phyloP scores from a whole-genome alignment of 345 rosid species.

The Pugionium cornutum region DNA sequence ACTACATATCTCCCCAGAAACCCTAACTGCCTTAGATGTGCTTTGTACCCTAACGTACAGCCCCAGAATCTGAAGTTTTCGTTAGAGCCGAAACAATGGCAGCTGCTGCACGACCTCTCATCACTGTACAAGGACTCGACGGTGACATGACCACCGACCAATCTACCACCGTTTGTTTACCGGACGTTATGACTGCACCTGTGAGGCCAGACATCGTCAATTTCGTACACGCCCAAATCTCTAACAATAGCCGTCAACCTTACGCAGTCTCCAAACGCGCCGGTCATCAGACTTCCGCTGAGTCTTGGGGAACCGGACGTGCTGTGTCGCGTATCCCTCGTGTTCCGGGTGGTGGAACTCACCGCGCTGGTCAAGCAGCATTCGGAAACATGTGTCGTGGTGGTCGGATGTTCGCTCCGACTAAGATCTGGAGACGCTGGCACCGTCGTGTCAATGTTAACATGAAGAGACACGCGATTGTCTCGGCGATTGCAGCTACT shows the following conservation, averaged over 20 bases:
- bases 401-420: constrained; percentile 98
- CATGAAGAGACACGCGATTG: constrained; percentile 83
- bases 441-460: constrained; percentile 85
- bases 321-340: constrained; percentile 98
- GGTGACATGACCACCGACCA: constrained; percentile 80
- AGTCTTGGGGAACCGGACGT: constrained; percentile 97
- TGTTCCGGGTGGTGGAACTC: constrained; percentile 97
- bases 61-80: background rate
- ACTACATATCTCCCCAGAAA: background rate
- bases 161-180: constrained; percentile 52
- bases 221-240: constrained; percentile 66
- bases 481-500: constrained; percentile 85
- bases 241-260: constrained; percentile 85
- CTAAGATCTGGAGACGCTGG: constrained; percentile 98
- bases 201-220: constrained; percentile 79
- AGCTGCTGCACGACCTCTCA: constrained; percentile 69
- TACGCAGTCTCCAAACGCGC: constrained; percentile 84
- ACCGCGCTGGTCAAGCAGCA: constrained; percentile 98
- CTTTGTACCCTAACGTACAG: constrained; percentile 11
- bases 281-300: constrained; percentile 97
- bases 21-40: constrained; percentile 21
- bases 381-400: constrained; percentile 57
- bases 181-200: constrained; percentile 75
- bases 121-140: constrained; percentile 65
- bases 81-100: constrained; percentile 27